Evolutionary conservation across 1,139 yeast genomes (phyloP), one percentile per base, ranked within the genome.

Genomic region (Kluyveromyces marxianus): DNA sequence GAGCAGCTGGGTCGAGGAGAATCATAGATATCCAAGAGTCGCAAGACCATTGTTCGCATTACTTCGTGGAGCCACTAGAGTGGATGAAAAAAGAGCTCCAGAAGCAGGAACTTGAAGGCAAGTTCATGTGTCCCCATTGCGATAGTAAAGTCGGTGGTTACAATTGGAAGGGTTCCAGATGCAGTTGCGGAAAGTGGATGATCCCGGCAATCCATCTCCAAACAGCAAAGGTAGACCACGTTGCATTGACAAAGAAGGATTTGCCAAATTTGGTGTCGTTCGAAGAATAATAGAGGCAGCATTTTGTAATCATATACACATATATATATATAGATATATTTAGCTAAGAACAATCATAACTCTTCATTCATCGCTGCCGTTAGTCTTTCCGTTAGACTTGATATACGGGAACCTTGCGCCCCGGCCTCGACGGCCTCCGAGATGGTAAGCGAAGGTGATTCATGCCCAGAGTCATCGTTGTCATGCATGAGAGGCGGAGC

Each of bases 111-210:
- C 59, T 92, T 5, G 97, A 90, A 61, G 98, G 98, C 2, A 86
- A 83, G 58, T 80, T 92, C 42, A 63, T 69, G 25, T 92, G 99
- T 63, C 94, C 95, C 3, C 83, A 82, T 57, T 92, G 99, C 68
- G 69, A 71, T 4, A 72, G 85, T n/a, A 84, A 83, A 65, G 76
- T 83, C 2, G 98, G 98, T 4, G 90, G 89, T 0, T 92, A 89
- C 61, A 80, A 83, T 52, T 92, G 99, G 99, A 86, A 82, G 60
- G 99, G 99, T 0, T 80, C 90, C 4, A 72, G 95, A 54, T 92
- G 99, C 63, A 81, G 95, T 48, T 92, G 99, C 67, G 97, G 97
- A 2, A 79, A 79, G 56, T 92, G 99, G 99, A 82, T 92, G 71
- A 76, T 88, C 4, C 98, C 99, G 0, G 95, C 96, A 1, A 76